These are phyloP conservation scores for Rhinocladiella mackenziei DNA, from an alignment of 2,329 filamentous ascomycete species.

Conservation along the genomic window DNA sequence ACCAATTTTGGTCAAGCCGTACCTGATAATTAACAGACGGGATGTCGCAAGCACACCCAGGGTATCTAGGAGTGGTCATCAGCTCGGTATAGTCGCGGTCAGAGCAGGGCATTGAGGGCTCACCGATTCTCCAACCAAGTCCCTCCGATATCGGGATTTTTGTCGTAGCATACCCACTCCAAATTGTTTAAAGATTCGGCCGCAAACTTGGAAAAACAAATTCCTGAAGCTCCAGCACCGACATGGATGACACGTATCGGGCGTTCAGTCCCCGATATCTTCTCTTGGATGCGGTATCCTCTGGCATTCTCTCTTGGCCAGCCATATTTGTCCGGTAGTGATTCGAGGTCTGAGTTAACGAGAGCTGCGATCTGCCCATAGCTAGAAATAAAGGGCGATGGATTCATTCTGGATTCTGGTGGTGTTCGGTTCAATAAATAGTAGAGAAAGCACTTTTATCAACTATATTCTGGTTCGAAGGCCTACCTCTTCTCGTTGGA, in stretches of 20 bases:
- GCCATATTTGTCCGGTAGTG: slow-evolving; percentile 6
- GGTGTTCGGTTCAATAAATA: neutral
- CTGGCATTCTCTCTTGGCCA: neutral
- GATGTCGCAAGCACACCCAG: slow-evolving; percentile 57
- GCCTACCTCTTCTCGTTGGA: neutral
- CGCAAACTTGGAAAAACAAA: slow-evolving; percentile 11
- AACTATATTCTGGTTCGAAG: neutral
- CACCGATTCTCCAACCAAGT: slow-evolving; percentile 42
- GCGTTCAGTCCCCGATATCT: neutral
- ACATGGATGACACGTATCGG: slow-evolving; percentile 7
- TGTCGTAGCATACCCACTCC: slow-evolving; percentile 36
- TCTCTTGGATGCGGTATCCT: neutral
- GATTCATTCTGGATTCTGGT: slow-evolving; percentile 3
- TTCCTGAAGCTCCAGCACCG: slow-evolving; percentile 16
- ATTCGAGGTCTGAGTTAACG: slow-evolving; percentile 4
- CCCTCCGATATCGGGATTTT: slow-evolving; percentile 38
- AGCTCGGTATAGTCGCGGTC: neutral
- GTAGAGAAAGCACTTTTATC: neutral
- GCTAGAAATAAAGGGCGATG: neutral
- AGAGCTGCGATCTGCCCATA: neutral
- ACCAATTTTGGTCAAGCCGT: too few species aligned
- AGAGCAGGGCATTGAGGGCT: slow-evolving; percentile 27
- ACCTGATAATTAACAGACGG: slow-evolving; percentile 52
- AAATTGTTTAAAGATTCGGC: slow-evolving; percentile 4
- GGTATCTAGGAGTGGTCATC: neutral